These are phyloP conservation scores for Drechslerella dactyloides DNA, from an alignment of 2,329 filamentous ascomycete genomes.

Conservation along the genomic window DNA sequence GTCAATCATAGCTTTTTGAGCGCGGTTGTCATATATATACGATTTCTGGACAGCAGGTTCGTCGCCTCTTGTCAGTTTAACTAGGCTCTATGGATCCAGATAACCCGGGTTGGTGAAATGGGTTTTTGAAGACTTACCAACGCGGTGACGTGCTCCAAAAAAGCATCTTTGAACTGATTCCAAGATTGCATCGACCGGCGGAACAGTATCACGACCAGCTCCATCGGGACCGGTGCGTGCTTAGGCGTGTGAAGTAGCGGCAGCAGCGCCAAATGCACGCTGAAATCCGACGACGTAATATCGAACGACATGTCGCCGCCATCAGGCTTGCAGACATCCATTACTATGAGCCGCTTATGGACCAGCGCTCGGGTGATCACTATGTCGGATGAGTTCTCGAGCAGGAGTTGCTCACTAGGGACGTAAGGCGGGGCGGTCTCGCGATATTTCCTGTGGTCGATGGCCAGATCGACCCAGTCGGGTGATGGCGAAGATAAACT, in stretches of 20 bases:
- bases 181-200: conserved; percentile 36
- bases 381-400: conserved; percentile 24
- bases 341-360: conserved; percentile 36
- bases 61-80: conserved; percentile 17
- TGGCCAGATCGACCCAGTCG: conserved; percentile 40
- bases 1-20: conserved; percentile 48
- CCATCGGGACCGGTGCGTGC: conserved; percentile 31
- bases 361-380: conserved; percentile 29
- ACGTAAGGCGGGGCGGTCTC: conserved; percentile 26
- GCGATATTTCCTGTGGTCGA: conserved; percentile 38
- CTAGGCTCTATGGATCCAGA: not conserved
- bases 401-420: conserved; percentile 32
- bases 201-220: conserved; percentile 36
- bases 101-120: too few species aligned
- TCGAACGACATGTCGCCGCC: conserved; percentile 43
- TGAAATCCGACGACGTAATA: conserved; percentile 42
- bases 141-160: conserved; percentile 33
- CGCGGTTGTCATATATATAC: conserved; percentile 50
- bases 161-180: conserved; percentile 35
- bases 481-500: not conserved
- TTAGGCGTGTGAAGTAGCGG: conserved; percentile 39
- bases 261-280: conserved; percentile 32
- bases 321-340: conserved; percentile 42
- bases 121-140: conserved; percentile 15
- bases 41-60: conserved; percentile 23